Percentiles rank a stretch among this genome's conserved stretches.
Conservation (phyloP, 257 asterid genomes). For the Plantago elongata region DNA sequence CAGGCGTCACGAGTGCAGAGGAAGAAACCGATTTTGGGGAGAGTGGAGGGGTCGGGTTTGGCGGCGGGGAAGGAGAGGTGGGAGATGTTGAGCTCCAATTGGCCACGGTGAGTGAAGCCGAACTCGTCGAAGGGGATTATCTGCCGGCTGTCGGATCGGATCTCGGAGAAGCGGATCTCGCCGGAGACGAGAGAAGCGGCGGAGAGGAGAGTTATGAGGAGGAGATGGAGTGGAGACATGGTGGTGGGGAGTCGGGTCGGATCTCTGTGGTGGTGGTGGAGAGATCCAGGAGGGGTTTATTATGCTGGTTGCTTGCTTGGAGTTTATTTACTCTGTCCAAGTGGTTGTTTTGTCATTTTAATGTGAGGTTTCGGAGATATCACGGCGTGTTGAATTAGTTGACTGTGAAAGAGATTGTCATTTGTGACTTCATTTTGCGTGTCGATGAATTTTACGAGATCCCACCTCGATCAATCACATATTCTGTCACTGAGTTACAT, state of each 20-base stretch:
- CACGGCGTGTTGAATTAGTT: too few relatives aligned
- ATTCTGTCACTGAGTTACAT: too few relatives aligned
- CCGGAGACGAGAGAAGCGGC: constrained; percentile 26
- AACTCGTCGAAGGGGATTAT: constrained; percentile 78
- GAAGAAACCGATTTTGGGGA: constrained; percentile 66
- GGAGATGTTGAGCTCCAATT: constrained; percentile 61
- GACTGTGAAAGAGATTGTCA: too few relatives aligned
- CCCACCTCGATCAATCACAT: too few relatives aligned
- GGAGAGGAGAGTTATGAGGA: constrained; percentile 32
- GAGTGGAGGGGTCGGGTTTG: constrained; percentile 30
- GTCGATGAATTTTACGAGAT: too few relatives aligned
- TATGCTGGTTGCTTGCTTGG: too few relatives aligned
- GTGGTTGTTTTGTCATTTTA: too few relatives aligned
- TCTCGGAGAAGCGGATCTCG: constrained; percentile 57
- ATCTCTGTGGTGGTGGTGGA: constrained; percentile 2
- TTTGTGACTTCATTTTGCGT: too few relatives aligned
- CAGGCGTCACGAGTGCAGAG: constrained; percentile 73
- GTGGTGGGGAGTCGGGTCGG: constrained; percentile 1
- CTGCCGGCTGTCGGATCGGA: constrained; percentile 58
- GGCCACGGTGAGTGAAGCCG: constrained; percentile 85
- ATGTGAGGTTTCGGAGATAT: too few relatives aligned
- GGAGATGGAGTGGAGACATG: constrained; percentile 32
- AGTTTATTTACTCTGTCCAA: too few relatives aligned
- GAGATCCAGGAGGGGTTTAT: too few relatives aligned
- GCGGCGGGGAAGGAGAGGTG: constrained; percentile 34